These are phyloP conservation scores for Geoglossum glabrum DNA, from an alignment of 495 filamentous ascomycete genomes.

Conservation along the genomic window DNA sequence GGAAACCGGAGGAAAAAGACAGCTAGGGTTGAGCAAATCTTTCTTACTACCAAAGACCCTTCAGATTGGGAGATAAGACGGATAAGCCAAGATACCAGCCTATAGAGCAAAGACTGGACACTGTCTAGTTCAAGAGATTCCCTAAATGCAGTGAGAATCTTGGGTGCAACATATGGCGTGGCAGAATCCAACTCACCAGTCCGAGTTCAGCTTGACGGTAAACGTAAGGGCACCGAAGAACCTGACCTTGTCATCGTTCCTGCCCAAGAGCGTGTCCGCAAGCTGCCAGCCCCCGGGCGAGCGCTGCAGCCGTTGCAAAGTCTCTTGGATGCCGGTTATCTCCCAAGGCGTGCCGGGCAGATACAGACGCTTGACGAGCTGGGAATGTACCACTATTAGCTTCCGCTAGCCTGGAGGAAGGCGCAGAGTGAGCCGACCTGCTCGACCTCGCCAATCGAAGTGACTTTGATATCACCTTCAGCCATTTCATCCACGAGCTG, in stretches of 20 bases:
- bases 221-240: slow-evolving; percentile 94
- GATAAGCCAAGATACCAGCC: slow-evolving; percentile 48
- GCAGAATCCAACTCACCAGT: slow-evolving; percentile 32
- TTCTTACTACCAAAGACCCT: slow-evolving; percentile 47
- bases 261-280: slow-evolving; percentile 48
- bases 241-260: slow-evolving; percentile 45
- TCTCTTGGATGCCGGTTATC: slow-evolving; percentile 49
- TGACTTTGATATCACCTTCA: not conserved
- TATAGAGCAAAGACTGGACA: slow-evolving; percentile 41
- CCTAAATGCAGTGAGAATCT: slow-evolving; percentile 22
- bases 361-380: slow-evolving; percentile 52
- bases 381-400: not conserved
- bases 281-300: slow-evolving; percentile 69
- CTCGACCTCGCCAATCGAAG: not conserved
- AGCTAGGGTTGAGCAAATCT: slow-evolving; percentile 65
- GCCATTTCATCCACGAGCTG: not conserved
- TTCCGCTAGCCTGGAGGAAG: not conserved
- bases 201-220: slow-evolving; percentile 75
- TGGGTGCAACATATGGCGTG: not conserved
- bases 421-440: not conserved
- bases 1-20: slow-evolving; percentile 59
- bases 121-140: slow-evolving; percentile 40
- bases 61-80: slow-evolving; percentile 35
- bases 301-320: slow-evolving; percentile 56
- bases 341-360: slow-evolving; percentile 38